These are phyloP conservation scores for Wickerhamiella spandovensis DNA, from an alignment of 805 yeast species.

Conservation along the genomic window DNA sequence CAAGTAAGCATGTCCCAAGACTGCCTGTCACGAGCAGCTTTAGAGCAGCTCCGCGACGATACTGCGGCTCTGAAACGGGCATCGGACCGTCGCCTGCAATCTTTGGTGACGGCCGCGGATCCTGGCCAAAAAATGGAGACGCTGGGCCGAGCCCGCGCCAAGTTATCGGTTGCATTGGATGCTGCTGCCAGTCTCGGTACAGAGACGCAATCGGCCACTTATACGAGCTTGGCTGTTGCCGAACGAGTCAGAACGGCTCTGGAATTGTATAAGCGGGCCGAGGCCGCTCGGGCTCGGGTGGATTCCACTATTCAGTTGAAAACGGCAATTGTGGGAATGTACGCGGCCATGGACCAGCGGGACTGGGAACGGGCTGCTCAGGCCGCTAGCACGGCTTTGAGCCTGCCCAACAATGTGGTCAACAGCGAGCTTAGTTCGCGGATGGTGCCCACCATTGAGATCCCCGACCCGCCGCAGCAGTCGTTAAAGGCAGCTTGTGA, in stretches of 20 bases:
- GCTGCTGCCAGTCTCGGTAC: constrained; percentile 8
- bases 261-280: constrained; percentile 32
- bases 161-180: constrained; percentile 5
- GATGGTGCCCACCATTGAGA: constrained; percentile 74
- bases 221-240: constrained; percentile 4
- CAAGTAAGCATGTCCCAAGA: neutral
- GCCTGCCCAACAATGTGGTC: constrained; percentile 40
- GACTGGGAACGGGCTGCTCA: constrained; percentile 72
- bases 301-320: constrained; percentile 52
- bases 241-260: constrained; percentile 8
- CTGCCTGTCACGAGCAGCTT: neutral
- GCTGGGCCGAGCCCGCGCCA: constrained; percentile 6
- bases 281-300: constrained; percentile 50
- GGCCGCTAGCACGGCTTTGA: constrained; percentile 41
- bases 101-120: neutral
- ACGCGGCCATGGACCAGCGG: constrained; percentile 50
- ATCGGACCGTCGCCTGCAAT: neutral
- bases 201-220: constrained; percentile 9
- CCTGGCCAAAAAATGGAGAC: constrained; percentile 3
- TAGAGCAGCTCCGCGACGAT: neutral
- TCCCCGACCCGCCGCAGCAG: constrained; percentile 63
- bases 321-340: constrained; percentile 47
- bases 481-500: constrained; percentile 46
- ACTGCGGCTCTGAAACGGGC: neutral
- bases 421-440: constrained; percentile 60